A percentile compares a stretch with the other conserved stretches of the same genome.
phyloP scores from a whole-genome alignment of 768 basidiomycete genomes.

The Tylopilus intermedius region DNA sequence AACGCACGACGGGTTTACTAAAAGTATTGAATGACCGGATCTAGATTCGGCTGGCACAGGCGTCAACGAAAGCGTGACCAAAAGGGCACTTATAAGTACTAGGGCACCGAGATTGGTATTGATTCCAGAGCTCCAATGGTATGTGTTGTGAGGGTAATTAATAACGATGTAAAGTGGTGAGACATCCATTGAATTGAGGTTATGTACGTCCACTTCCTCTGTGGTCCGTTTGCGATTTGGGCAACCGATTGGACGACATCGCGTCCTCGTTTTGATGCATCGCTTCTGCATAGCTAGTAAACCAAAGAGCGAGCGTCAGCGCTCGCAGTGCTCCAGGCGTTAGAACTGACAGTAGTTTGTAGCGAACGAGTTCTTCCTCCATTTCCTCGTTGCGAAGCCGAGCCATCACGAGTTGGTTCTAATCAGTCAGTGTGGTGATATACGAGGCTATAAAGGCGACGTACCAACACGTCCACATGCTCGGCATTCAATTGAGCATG shows the following conservation, averaged over 20 bases:
- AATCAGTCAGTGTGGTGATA: slow-evolving; percentile 19
- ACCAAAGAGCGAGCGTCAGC: neutral
- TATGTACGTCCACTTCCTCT: slow-evolving; percentile 19
- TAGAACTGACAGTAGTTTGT: slow-evolving; percentile 70
- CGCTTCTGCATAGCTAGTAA: slow-evolving; percentile 58
- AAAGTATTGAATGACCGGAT: slow-evolving; percentile 1
- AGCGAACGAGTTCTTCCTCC: slow-evolving; percentile 89
- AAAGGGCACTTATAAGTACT: neutral
- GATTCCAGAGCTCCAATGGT: slow-evolving; percentile 4
- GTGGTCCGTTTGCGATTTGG: slow-evolving; percentile 23
- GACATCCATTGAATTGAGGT: neutral
- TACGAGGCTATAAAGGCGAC: slow-evolving; percentile 5
- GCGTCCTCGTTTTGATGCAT: slow-evolving; percentile 76
- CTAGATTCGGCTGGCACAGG: slow-evolving; percentile 17
- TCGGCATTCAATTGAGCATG: slow-evolving; percentile 78
- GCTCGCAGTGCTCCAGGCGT: neutral
- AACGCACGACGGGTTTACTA: neutral
- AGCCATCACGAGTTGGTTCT: slow-evolving; percentile 90
- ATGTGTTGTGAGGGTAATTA: slow-evolving; percentile 11
- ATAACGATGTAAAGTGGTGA: neutral
- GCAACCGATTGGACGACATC: slow-evolving; percentile 59
- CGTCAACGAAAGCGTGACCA: slow-evolving; percentile 8
- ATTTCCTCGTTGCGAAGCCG: slow-evolving; percentile 88
- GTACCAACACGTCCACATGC: slow-evolving; percentile 71
- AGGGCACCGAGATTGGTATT: neutral